phyloP scores from a whole-genome alignment of 306 rosid species.

The Cucumis sativus region Cucumber_9930_V3 NC_026659.2:26340501-26341000 shows the following conservation, averaged over 20 bases:
- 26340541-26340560: no score
- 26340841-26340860: background rate
- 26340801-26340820: background rate
- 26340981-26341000: slow-evolving; percentile 2
- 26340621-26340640: no score
- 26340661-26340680: no score
- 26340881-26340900: slow-evolving; percentile 17
- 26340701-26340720: no score
- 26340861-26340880: background rate
- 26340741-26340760: background rate
- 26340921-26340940: background rate
- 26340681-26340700: no score
- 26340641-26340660: no score
- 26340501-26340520: no score
- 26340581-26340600: no score
- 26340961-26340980: background rate
- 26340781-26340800: background rate
- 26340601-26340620: no score
- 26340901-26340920: background rate
- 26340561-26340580: no score
- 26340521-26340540: no score
- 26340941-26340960: background rate
- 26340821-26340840: background rate
- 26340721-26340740: no score
- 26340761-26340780: background rate